Percentiles rank a stretch among this genome's conserved stretches.
Evolutionary conservation across 2,329 filamentous ascomycete species (phyloP).

Genomic region (Chalara sp.): DNA sequence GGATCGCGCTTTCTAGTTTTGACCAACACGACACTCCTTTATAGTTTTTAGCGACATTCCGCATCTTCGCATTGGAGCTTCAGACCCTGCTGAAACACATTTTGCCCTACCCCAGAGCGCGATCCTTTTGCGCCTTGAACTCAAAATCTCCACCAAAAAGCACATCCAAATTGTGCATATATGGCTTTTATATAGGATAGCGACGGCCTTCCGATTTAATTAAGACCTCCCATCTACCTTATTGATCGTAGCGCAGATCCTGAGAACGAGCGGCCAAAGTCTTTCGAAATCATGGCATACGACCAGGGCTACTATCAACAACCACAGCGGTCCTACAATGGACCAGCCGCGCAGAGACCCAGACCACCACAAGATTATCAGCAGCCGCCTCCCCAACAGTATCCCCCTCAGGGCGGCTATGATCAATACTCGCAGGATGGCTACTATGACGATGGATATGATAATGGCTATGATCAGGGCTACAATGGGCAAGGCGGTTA

Average conservation of each 20-base stretch:
- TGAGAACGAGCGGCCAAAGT: too few relatives aligned
- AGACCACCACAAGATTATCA: conserved; percentile 22
- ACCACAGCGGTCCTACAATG: conserved; percentile 24
- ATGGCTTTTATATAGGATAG: background rate
- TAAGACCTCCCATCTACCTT: background rate
- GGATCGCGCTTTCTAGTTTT: too few relatives aligned
- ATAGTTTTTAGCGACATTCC: too few relatives aligned
- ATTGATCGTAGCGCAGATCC: too few relatives aligned
- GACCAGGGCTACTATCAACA: conserved; percentile 24
- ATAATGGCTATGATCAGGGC: conserved; percentile 11
- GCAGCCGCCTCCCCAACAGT: conserved; percentile 39
- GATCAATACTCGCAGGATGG: conserved; percentile 24
- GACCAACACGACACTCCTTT: too few relatives aligned
- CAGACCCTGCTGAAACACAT: too few relatives aligned
- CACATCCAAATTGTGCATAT: too few relatives aligned
- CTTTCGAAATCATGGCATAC: conserved; percentile 23
- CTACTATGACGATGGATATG: conserved; percentile 23
- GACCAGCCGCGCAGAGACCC: conserved; percentile 20
- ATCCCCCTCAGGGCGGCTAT: conserved; percentile 53
- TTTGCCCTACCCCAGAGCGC: too few relatives aligned
- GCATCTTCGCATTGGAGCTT: too few relatives aligned
- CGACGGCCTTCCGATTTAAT: background rate
- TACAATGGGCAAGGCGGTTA: conserved; percentile 16
- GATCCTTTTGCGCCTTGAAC: too few relatives aligned
- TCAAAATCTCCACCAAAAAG: too few relatives aligned